phyloP scores from a whole-genome alignment of 306 rosid genomes.

The Crotalaria pallida region DNA sequence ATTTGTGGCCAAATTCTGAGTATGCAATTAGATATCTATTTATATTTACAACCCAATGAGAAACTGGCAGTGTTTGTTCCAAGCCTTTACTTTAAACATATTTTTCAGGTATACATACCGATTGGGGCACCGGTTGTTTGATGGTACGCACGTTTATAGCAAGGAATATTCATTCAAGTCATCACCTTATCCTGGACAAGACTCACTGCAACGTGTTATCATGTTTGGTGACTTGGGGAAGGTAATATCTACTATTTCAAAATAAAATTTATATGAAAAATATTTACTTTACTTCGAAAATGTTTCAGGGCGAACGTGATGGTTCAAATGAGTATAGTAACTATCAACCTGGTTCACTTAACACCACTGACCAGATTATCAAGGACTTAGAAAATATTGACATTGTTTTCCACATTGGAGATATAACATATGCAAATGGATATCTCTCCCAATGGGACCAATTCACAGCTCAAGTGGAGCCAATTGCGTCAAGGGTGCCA shows the following conservation, averaged over 20 bases:
- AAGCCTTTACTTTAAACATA: neutral
- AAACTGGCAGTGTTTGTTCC: constrained; percentile 3
- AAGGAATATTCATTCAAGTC: constrained; percentile 64
- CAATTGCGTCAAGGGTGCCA: constrained; percentile 76
- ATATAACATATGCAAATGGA: constrained; percentile 75
- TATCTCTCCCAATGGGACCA: constrained; percentile 97
- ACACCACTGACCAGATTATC: constrained; percentile 76
- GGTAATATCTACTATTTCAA: constrained; percentile 41
- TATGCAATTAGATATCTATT: constrained; percentile 27
- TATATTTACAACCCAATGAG: neutral
- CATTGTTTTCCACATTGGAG: constrained; percentile 87
- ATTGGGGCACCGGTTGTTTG: constrained; percentile 45
- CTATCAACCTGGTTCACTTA: constrained; percentile 78
- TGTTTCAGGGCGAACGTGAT: constrained; percentile 79
- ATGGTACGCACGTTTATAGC: constrained; percentile 51
- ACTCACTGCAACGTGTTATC: too few species aligned
- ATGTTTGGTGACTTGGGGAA: constrained; percentile 94
- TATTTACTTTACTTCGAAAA: neutral
- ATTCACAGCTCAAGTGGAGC: constrained; percentile 88
- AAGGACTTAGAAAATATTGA: constrained; percentile 67
- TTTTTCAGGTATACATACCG: constrained; percentile 58
- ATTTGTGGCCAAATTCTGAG: constrained; percentile 69
- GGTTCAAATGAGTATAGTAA: constrained; percentile 82
- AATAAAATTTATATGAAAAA: neutral
- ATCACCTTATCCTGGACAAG: constrained; percentile 83